Conservation (phyloP, 768 basidiomycete genomes). For the Calocybe gangraenosa region DNA sequence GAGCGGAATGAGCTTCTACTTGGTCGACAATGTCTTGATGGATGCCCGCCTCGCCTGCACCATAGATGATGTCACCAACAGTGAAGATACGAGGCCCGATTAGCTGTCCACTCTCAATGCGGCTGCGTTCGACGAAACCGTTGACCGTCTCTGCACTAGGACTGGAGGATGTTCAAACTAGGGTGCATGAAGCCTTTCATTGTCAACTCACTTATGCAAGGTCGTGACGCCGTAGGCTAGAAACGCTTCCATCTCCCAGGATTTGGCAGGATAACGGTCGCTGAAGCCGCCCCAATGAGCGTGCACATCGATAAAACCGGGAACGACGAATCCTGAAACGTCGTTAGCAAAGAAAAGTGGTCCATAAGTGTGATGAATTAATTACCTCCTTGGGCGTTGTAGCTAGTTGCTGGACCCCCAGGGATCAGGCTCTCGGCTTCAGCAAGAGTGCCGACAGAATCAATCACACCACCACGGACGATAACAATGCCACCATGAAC, state of each 20-base stretch:
- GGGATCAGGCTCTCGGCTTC: slow-evolving; percentile 22
- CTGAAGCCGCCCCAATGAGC: slow-evolving; percentile 65
- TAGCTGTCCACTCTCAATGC: slow-evolving; percentile 64
- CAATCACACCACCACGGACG: slow-evolving; percentile 55
- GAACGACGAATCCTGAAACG: slow-evolving; percentile 56
- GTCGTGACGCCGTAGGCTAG: slow-evolving; percentile 76
- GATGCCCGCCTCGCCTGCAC: slow-evolving; percentile 36
- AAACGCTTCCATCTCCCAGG: slow-evolving; percentile 75
- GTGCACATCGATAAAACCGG: slow-evolving; percentile 75
- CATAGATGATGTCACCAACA: slow-evolving; percentile 63
- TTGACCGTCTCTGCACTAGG: slow-evolving; percentile 62
- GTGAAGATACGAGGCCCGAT: slow-evolving; percentile 73
- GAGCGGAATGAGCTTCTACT: slow-evolving; percentile 60
- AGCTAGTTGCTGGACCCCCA: slow-evolving; percentile 37
- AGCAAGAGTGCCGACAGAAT: slow-evolving; percentile 35
- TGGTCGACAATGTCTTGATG: slow-evolving; percentile 64
- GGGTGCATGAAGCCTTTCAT: not conserved
- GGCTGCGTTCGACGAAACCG: slow-evolving; percentile 61
- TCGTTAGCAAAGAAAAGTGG: not conserved
- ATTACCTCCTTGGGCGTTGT: slow-evolving; percentile 63
- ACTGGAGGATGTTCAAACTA: slow-evolving; percentile 26
- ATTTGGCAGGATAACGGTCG: slow-evolving; percentile 53
- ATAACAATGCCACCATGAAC: slow-evolving; percentile 49
- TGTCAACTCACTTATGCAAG: slow-evolving; percentile 60
- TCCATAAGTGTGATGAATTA: slow-evolving; percentile 1